Percentiles rank a stretch among this genome's conserved stretches.
Conservation (phyloP, 306 rosid species). For the Cicer cuneatum region DNA sequence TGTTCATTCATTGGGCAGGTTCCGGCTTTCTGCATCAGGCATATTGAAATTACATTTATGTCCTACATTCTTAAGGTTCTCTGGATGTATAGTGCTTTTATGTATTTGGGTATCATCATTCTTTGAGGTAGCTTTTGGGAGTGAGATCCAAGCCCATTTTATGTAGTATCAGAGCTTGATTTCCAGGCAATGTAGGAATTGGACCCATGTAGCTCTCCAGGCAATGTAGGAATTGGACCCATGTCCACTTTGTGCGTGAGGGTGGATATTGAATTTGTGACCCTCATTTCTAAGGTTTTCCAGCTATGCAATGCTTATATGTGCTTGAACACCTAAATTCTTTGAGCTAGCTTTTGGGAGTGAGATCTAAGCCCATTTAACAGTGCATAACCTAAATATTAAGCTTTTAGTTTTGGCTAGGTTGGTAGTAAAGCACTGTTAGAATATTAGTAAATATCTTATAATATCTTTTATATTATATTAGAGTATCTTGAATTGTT, state of each 20-base stretch:
- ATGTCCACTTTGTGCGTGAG: too few relatives aligned
- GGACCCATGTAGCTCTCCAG: too few relatives aligned
- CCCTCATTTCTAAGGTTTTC: neutral
- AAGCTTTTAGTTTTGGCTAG: slow-evolving; percentile 24
- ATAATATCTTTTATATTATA: too few relatives aligned
- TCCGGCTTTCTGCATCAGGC: slow-evolving; percentile 9
- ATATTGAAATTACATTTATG: neutral
- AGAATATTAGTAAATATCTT: too few relatives aligned
- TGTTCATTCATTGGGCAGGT: slow-evolving; percentile 25
- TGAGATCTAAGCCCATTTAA: neutral
- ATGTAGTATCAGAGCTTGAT: too few relatives aligned
- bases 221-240: too few relatives aligned
- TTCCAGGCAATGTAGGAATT: too few relatives aligned
- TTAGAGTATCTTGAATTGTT: too few relatives aligned
- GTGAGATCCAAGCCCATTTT: neutral
- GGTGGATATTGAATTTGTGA: neutral
- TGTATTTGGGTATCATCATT: neutral
- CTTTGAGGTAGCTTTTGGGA: neutral
- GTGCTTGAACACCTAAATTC: neutral
- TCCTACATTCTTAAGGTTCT: neutral
- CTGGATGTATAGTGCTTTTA: neutral
- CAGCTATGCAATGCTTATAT: neutral
- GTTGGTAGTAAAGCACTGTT: slow-evolving; percentile 28
- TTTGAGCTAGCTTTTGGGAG: neutral
- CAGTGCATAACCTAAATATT: neutral